Conservation (phyloP, 2,329 filamentous ascomycete genomes). For the Fusarium denticulatum region DNA sequence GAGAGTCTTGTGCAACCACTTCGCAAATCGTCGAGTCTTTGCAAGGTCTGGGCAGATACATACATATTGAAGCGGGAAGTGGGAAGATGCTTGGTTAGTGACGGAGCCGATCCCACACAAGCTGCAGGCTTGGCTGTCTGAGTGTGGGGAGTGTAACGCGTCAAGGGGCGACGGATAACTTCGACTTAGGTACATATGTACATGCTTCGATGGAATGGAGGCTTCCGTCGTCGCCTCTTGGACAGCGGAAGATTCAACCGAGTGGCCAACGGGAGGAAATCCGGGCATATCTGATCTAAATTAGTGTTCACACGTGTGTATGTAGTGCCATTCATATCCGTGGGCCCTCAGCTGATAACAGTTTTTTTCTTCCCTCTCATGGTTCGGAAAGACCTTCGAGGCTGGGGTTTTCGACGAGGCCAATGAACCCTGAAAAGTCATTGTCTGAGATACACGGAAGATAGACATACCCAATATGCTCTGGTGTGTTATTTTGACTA, state of each 20-base stretch:
- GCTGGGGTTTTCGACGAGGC: not conserved
- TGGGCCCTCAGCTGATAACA: not conserved
- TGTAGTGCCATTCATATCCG: not conserved
- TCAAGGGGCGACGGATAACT: conserved; percentile 27
- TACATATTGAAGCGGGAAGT: conserved; percentile 23
- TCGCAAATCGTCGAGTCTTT: conserved; percentile 21
- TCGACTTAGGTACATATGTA: not conserved
- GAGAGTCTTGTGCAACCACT: conserved; percentile 26
- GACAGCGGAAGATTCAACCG: conserved; percentile 27
- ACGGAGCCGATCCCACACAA: conserved; percentile 16
- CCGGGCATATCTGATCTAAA: not conserved
- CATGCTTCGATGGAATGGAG: conserved; percentile 32
- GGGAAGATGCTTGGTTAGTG: conserved; percentile 24
- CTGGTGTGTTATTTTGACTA: conserved; percentile 10
- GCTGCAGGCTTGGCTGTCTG: conserved; percentile 19
- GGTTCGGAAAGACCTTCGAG: not conserved
- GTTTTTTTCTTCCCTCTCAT: not conserved
- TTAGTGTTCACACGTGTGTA: not conserved
- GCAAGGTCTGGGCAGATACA: conserved; percentile 11
- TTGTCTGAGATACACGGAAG: not conserved
- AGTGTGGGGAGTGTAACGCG: conserved; percentile 36
- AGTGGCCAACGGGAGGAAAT: conserved; percentile 20
- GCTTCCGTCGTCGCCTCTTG: conserved; percentile 4
- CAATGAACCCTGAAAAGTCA: not conserved
- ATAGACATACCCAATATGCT: not conserved